A percentile compares a stretch with the other conserved stretches of the same genome.
Evolutionary conservation across 257 asterid genomes (phyloP).

Genomic region (Lantana camara): DNA sequence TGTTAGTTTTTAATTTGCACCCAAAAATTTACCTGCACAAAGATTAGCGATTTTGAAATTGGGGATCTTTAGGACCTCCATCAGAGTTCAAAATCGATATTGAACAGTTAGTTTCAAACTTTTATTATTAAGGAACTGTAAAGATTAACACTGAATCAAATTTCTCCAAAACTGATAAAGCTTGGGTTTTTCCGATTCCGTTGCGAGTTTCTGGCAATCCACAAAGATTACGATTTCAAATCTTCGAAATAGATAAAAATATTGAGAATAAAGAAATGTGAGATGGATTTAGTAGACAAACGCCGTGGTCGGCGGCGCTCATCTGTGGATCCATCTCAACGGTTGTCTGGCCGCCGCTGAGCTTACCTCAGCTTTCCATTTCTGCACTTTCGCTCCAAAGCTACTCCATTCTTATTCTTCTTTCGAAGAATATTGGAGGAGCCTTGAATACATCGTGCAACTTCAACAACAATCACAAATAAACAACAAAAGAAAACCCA

Average conservation of each 20-base stretch:
- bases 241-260: neutral
- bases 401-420: conserved; percentile 29
- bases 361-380: conserved; percentile 34
- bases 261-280: conserved; percentile 16
- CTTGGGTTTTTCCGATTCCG: too few species aligned
- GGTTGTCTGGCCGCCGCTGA: conserved; percentile 69
- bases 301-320: conserved; percentile 22
- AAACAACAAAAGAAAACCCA: neutral
- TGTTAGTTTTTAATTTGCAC: too few species aligned
- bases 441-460: conserved; percentile 42
- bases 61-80: too few species aligned
- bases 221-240: too few species aligned
- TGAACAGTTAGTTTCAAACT: too few species aligned
- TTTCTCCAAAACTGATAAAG: neutral
- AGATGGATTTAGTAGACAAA: conserved; percentile 54
- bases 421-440: conserved; percentile 24
- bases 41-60: too few species aligned
- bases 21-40: too few species aligned
- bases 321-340: conserved; percentile 58
- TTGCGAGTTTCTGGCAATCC: too few species aligned
- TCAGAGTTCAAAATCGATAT: too few species aligned
- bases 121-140: too few species aligned
- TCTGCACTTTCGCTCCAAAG: conserved; percentile 38
- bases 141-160: too few species aligned
- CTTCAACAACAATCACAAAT: neutral